Conservation (phyloP, 352 stramenopile species). For the Elongisporangium anandrum region DNA sequence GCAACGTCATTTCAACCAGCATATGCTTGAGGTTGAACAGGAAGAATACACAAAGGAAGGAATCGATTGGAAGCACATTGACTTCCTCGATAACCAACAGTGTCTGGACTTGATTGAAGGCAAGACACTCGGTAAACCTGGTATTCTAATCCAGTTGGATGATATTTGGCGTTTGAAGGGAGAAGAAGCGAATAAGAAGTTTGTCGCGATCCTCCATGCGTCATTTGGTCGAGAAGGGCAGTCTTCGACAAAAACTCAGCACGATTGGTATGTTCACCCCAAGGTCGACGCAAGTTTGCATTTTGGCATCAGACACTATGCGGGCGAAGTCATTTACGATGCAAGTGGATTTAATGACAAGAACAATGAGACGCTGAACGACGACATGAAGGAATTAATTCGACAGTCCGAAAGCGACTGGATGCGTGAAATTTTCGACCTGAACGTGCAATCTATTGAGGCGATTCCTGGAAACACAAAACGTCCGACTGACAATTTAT, state of each 20-base stretch:
- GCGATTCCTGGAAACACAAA: conserved; percentile 72
- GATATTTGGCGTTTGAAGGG: conserved; percentile 94
- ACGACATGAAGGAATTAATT: conserved; percentile 92
- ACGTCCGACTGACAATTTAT: conserved; percentile 57
- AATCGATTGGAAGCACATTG: conserved; percentile 91
- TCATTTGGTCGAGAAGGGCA: conserved; percentile 69
- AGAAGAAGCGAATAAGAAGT: conserved; percentile 90
- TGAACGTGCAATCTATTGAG: conserved; percentile 85
- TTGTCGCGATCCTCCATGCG: conserved; percentile 84
- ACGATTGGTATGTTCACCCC: conserved; percentile 88
- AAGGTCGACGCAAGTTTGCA: conserved; percentile 88
- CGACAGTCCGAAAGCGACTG: conserved; percentile 81
- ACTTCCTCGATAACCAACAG: conserved; percentile 93
- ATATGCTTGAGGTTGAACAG: conserved; percentile 97
- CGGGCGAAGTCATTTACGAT: conserved; percentile 96
- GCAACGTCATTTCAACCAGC: conserved; percentile 92
- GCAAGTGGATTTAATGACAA: conserved; percentile 97
- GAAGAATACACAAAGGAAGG: conserved; percentile 97
- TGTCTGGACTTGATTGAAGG: conserved; percentile 92
- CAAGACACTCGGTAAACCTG: conserved; percentile 85
- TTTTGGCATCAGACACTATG: conserved; percentile 89
- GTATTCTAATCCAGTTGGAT: conserved; percentile 95
- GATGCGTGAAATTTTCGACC: conserved; percentile 81
- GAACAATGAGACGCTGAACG: conserved; percentile 97
- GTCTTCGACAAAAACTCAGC: conserved; percentile 61